Evolutionary conservation across 2,329 filamentous ascomycete species (phyloP), one percentile per base, ranked within the genome.

Genomic region (Hypoxylon sp.): DNA sequence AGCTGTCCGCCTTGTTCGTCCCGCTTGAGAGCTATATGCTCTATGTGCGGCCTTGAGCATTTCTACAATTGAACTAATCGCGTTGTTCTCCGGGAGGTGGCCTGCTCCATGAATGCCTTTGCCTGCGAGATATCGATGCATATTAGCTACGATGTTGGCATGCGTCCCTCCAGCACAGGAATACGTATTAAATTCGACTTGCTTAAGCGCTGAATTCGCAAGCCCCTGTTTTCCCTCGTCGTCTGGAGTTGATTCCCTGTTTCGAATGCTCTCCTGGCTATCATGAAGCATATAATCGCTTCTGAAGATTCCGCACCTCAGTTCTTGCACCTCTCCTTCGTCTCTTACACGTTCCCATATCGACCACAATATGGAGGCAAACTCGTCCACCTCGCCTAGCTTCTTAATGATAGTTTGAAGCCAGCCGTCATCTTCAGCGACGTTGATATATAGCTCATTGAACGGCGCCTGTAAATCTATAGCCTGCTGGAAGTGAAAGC

Each of bases 141-240:
- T 81, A 18, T 76, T 70, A 9, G 73, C 77, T 2, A 78, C 76
- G 40, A 74, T 77, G 40, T 79, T 77, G 18, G 78, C 77, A 65
- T 82, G 80, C 1, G 73, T 71, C 1, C 74, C 79, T 1, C 81
- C 81, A 12, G 80, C 78, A 46, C 77, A 78, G 4, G 79, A 79
- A 61, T 79, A 79, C 0, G 80, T 79, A 64, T 83, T 83, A 70
- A 82, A 78, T 61, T 83, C 80, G 8, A 83, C 79, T 71, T 83
- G 81, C 69, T 80, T 82, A 38, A 82, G 70, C 4, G 40, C 60
- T 1, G 68, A 53, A 12, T 56, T 11, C 12, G 26, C 22, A 7
- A 45, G n/a, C 5, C 4, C 4, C 45, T 14, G 18, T 1, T 16
- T 5, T 42, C 30, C 30, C 24, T 38, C 12, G 18, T 42, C 49